Evolutionary conservation across 2,329 filamentous ascomycete genomes (phyloP), one percentile per base, ranked within the genome.

Genomic region (Pseudophaeomoniella oleicola): DNA sequence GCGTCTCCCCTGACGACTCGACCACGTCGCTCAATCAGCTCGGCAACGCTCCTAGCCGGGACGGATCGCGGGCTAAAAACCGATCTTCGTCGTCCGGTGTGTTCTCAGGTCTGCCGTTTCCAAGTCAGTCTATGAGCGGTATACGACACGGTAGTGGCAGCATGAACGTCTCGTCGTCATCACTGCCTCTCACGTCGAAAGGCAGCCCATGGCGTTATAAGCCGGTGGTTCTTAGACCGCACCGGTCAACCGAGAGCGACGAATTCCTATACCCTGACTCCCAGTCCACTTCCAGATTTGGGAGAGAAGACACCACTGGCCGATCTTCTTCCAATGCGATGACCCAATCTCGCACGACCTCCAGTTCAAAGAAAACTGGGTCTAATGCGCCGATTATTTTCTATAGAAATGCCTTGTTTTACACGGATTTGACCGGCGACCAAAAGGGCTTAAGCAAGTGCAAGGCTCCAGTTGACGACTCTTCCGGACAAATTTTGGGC

Each of bases 341-440:
- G 54, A 11, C 54, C 59, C n/a, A n/a, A n/a, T 27, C 22, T n/a
- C 22, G 22, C n/a, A n/a, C 6, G 22, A n/a, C 9, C 9, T 9
- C 22, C 22, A 27, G 6, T 27, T 19, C 67, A 64, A 42, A 62
- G 62, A 48, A 72, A 62, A 44, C 71, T 51, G 44, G 63, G 51
- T 33, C 67, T 56, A 39, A 59, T 50, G 54, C 66, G 50, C 76
- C 81, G 1, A 80, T 92, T 45, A 85, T 88, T 13, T 92, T 87
- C 50, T 92, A 88, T 53, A 83, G 71, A 41, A 81, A 80, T 16
- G 79, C 80, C 1, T 73, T 72, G 0, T 93, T 90, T 53, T 90
- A 77, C 53, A 86, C 78, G 1, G 85, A 93, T 52, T 58, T 90
- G 3, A 66, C 69, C 1, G 51, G 48, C n/a, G 51, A 54, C 34